Base-by-base conservation (phyloP, 805 yeast genomes). In the Schwanniomyces vanrijiae region DNA sequence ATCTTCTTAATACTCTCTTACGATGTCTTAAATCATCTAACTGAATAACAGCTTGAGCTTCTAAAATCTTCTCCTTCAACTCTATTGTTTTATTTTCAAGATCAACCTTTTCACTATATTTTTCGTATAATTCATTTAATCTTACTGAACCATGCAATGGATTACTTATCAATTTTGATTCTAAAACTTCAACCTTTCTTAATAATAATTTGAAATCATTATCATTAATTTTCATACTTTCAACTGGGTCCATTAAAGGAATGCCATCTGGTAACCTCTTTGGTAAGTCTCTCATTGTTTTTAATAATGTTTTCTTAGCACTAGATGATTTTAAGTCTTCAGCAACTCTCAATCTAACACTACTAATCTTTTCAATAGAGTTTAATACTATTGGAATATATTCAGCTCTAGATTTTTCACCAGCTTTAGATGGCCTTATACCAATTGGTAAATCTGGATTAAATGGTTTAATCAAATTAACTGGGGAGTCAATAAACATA, bases 11-110 rank as follows among this genome's bases (percentile, higher is more conserved):
- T 1, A 95, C 98, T 59, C 98, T 79, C 66, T 90, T 92, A 59
- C 99, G 85, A 62, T 88, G 89, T 64, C 88, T 90, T 61, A 94
- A 77, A 65, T 94, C 98, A 62, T 94, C 98, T 60, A 94, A 73
- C 67, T 94, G 99, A 55, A 92, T 84, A 14, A 94, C 90, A 0
- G 97, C 87, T 61, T 88, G 90, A 0, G 96, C 94, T 49, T 90
- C 92, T 38, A 76, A 69, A 34, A 92, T 86, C 61, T 87, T 83
- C 22, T 77, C 78, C 55, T 82, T 82, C 33, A 86, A 64, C 4
- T 68, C 67, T 55, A 82, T 82, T 43, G 88, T 82, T 46, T 84
- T 77, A 11, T 72, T 72, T 47, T 78, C 80, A 37, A 90, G 59
- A 0, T 77, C 76, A 51, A 86, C 82, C 65, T 90, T 91, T 22